phyloP scores from a whole-genome alignment of 768 basidiomycete genomes.

The Jaapia argillacea region DNA sequence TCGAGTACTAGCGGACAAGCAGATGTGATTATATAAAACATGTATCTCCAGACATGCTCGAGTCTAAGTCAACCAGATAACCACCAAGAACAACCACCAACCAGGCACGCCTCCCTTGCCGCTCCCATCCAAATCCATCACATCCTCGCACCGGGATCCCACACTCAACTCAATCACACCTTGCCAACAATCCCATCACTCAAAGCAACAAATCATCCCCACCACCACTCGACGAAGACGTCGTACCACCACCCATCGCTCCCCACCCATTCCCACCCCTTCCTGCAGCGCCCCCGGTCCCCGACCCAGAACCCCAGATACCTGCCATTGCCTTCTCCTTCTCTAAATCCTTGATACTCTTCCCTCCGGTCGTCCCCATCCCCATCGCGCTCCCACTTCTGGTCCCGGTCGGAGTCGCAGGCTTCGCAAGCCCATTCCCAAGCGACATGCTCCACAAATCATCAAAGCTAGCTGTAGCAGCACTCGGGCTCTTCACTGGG shows the following conservation, averaged over 20 bases:
- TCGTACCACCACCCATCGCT: constrained; percentile 13
- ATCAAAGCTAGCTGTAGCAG: constrained; percentile 54
- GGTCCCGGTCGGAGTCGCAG: constrained; percentile 13
- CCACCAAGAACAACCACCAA: not conserved
- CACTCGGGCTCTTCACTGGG: constrained; percentile 20
- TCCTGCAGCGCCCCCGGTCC: constrained; percentile 2
- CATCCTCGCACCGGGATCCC: not conserved
- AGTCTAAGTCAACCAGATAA: not conserved
- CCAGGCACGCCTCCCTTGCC: not conserved
- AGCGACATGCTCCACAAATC: constrained; percentile 85
- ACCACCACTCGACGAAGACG: constrained; percentile 13
- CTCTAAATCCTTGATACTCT: constrained; percentile 85
- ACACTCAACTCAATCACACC: not conserved
- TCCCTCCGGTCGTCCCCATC: constrained; percentile 15
- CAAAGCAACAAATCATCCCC: constrained; percentile 32
- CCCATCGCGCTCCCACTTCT: not conserved
- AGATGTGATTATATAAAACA: no score
- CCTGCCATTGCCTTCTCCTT: constrained; percentile 76
- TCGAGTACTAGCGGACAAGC: no score
- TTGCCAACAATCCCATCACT: no score
- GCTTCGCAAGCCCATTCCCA: constrained; percentile 32
- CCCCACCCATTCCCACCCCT: constrained; percentile 13
- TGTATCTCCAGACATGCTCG: no score
- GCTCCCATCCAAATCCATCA: not conserved
- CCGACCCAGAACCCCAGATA: constrained; percentile 54